Conservation (phyloP, 169 alveolate species). For the Sarcocystis neurona region DNA sequence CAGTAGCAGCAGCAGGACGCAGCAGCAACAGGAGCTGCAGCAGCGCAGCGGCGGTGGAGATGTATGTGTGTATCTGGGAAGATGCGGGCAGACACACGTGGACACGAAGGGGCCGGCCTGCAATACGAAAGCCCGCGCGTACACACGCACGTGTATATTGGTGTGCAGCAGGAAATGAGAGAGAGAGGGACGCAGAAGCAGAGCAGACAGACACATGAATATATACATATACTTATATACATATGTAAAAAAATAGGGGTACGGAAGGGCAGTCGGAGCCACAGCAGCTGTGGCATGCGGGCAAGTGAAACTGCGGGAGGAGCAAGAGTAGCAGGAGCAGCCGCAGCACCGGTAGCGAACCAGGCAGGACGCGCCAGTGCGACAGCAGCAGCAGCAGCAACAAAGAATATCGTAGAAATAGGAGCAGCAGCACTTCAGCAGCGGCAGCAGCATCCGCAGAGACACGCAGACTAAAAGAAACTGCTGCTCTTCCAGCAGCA, state of each 20-base stretch:
- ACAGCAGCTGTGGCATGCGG: no score
- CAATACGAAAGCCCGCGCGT: no score
- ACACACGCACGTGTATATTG: no score
- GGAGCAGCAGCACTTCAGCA: not conserved
- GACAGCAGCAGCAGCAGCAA: not conserved
- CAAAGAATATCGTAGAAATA: not conserved
- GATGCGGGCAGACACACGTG: no score
- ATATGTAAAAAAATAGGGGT: not conserved
- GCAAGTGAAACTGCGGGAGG: no score
- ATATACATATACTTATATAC: not conserved
- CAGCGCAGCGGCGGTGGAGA: no score
- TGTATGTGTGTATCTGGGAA: no score
- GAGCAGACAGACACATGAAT: not conserved
- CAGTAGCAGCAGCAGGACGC: not conserved
- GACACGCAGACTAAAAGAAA: no score
- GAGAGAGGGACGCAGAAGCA: not conserved
- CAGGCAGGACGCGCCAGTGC: not conserved
- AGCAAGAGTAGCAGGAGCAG: not conserved
- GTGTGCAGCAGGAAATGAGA: not conserved
- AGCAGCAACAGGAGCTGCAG: not conserved
- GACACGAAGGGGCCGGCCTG: no score
- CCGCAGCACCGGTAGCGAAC: conserved; percentile 3
- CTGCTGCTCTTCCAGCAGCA: no score
- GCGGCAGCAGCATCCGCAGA: not conserved
- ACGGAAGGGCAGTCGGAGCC: no score